Conservation (phyloP, 1,284 basidiomycete genomes). For the Pseudozyma flocculosa region DNA sequence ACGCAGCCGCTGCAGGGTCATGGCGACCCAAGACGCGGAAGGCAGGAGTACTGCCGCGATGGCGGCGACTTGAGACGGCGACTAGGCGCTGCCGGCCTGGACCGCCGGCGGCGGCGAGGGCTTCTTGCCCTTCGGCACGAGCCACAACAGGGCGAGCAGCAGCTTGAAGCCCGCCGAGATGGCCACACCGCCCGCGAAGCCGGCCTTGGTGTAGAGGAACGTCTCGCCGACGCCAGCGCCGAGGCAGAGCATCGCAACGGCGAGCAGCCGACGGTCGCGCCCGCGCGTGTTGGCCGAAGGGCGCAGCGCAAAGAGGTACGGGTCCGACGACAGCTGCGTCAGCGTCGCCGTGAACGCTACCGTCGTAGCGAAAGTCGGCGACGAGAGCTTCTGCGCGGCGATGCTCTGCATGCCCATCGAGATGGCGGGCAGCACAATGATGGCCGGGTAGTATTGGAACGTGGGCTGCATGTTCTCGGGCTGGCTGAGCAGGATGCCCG, state of each 20-base stretch:
- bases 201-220: conserved; percentile 32
- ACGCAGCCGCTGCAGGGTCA: too few relatives aligned
- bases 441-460: conserved; percentile 39
- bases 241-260: conserved; percentile 27
- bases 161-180: conserved; percentile 44
- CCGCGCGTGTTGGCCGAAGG: conserved; percentile 33
- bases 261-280: conserved; percentile 39
- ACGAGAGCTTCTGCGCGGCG: conserved; percentile 43
- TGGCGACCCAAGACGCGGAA: too few relatives aligned
- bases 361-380: conserved; percentile 47
- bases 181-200: conserved; percentile 32
- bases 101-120: too few relatives aligned
- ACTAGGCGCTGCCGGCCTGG: conserved; percentile 11
- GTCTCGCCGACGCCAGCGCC: conserved; percentile 48
- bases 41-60: too few relatives aligned
- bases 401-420: conserved; percentile 49
- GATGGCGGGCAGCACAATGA: conserved; percentile 36
- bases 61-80: too few relatives aligned
- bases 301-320: conserved; percentile 40
- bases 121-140: conserved; percentile 26
- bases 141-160: conserved; percentile 33
- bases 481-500: conserved; percentile 40
- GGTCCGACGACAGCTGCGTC: conserved; percentile 47
- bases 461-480: conserved; percentile 35
- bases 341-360: conserved; percentile 52